A percentile compares a stretch with the other conserved stretches of the same genome.
phyloP scores from a whole-genome alignment of 768 basidiomycete genomes.

The Rickenella mellea region DNA sequence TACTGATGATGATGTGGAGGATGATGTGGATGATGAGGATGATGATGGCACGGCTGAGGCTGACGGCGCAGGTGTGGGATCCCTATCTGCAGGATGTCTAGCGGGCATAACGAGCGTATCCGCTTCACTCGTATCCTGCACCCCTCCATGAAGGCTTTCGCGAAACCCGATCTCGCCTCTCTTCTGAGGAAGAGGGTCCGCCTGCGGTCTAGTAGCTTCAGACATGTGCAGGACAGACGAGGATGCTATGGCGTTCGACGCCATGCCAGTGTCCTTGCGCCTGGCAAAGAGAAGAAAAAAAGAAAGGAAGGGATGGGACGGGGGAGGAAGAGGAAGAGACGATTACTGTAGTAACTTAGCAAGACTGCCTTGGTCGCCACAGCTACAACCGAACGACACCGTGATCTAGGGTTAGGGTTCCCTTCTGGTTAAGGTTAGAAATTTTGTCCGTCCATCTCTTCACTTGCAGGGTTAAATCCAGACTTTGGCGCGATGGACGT shows the following conservation, averaged over 20 bases:
- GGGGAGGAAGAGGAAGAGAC: no score
- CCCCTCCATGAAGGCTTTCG: conserved; percentile 27
- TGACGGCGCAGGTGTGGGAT: conserved; percentile 9
- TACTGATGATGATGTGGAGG: conserved; percentile 5
- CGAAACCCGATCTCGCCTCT: conserved; percentile 58
- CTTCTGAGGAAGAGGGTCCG: conserved; percentile 54
- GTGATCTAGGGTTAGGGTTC: no score
- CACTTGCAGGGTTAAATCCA: no score
- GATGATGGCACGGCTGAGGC: conserved; percentile 18
- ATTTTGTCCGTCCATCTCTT: no score
- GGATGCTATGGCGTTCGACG: conserved; percentile 14
- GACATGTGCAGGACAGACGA: background rate
- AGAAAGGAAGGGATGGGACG: background rate
- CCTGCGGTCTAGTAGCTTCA: conserved; percentile 27
- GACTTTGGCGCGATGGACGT: no score
- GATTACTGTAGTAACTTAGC: no score
- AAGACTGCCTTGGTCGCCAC: no score
- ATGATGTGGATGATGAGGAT: conserved; percentile 34
- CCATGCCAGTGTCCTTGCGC: conserved; percentile 29
- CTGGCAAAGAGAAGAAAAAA: conserved; percentile 24
- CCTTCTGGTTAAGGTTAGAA: no score
- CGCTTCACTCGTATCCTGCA: conserved; percentile 9
- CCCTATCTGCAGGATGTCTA: conserved; percentile 41
- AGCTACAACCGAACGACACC: no score
- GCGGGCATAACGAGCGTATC: conserved; percentile 25